A percentile compares a stretch with the other conserved stretches of the same genome.
phyloP scores from a whole-genome alignment of 2,329 filamentous ascomycete species.

The Periconia digitata region DNA sequence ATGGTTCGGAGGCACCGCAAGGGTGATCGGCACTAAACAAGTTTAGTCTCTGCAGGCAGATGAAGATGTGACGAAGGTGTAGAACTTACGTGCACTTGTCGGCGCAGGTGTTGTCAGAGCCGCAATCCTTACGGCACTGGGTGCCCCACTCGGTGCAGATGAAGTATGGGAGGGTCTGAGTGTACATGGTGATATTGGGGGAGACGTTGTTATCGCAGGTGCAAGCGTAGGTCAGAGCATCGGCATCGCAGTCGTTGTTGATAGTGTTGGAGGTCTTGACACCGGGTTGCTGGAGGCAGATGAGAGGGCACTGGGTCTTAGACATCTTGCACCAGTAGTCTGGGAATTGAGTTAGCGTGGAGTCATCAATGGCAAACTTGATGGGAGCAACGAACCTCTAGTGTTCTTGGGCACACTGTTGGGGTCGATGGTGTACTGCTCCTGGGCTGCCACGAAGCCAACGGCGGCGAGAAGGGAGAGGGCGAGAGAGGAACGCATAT shows the following conservation, averaged over 20 bases:
- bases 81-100: slow-evolving; percentile 55
- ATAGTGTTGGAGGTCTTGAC: slow-evolving; percentile 48
- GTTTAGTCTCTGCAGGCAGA: slow-evolving; percentile 1
- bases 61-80: background rate
- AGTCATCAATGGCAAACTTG: background rate
- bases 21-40: slow-evolving; percentile 58
- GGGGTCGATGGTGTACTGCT: slow-evolving; percentile 62
- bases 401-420: slow-evolving; percentile 55
- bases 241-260: slow-evolving; percentile 61
- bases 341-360: slow-evolving; percentile 35
- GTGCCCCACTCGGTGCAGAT: slow-evolving; percentile 71
- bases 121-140: slow-evolving; percentile 66
- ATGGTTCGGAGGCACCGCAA: slow-evolving; percentile 71
- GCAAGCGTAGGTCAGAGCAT: slow-evolving; percentile 68
- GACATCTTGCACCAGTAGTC: slow-evolving; percentile 68
- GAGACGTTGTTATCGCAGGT: slow-evolving; percentile 66
- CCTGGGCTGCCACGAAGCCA: slow-evolving; percentile 55
- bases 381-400: slow-evolving; percentile 51
- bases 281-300: slow-evolving; percentile 66
- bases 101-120: slow-evolving; percentile 60
- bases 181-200: slow-evolving; percentile 76
- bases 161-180: slow-evolving; percentile 76
- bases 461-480: slow-evolving; percentile 55
- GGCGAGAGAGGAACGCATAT: slow-evolving; percentile 54
- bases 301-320: slow-evolving; percentile 66